A percentile compares a stretch with the other conserved stretches of the same genome.
phyloP scores from a whole-genome alignment of 1,284 basidiomycete species.

The Ceratobasidium sp. region DNA sequence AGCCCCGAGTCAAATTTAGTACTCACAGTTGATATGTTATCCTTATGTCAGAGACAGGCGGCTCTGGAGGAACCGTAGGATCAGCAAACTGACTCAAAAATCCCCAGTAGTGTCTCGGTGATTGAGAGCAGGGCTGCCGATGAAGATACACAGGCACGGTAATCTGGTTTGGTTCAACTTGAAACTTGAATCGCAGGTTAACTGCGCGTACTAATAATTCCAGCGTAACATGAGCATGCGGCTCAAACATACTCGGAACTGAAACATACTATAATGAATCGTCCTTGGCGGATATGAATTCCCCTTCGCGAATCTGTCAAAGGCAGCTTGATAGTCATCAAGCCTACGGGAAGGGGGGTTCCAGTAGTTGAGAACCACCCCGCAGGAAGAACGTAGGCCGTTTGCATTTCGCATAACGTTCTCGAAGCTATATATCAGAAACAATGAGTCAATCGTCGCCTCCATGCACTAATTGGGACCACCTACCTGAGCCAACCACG shows the following conservation, averaged over 20 bases:
- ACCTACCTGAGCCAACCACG: constrained; percentile 6
- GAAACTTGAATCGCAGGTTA: constrained; percentile 10
- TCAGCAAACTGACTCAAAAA: constrained; percentile 28
- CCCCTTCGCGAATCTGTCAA: neutral
- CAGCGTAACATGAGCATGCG: neutral
- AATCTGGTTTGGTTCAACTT: neutral
- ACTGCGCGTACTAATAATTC: neutral
- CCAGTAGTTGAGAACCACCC: constrained; percentile 8
- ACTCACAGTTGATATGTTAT: constrained; percentile 23
- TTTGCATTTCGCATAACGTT: constrained; percentile 16
- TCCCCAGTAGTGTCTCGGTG: constrained; percentile 8
- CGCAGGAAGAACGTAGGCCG: neutral
- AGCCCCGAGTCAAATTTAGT: neutral
- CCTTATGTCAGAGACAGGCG: neutral
- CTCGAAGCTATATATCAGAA: neutral
- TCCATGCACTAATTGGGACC: neutral
- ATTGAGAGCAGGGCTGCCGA: constrained; percentile 1
- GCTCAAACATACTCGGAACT: neutral
- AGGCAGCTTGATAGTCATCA: constrained; percentile 11
- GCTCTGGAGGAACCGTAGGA: constrained; percentile 8
- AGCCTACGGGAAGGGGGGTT: neutral
- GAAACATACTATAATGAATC: constrained; percentile 12
- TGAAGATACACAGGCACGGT: constrained; percentile 17
- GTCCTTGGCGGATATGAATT: constrained; percentile 4
- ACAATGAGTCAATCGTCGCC: neutral